phyloP scores from a whole-genome alignment of 371 early-diverging fungal species.

The Mucor velutinosus region DNA sequence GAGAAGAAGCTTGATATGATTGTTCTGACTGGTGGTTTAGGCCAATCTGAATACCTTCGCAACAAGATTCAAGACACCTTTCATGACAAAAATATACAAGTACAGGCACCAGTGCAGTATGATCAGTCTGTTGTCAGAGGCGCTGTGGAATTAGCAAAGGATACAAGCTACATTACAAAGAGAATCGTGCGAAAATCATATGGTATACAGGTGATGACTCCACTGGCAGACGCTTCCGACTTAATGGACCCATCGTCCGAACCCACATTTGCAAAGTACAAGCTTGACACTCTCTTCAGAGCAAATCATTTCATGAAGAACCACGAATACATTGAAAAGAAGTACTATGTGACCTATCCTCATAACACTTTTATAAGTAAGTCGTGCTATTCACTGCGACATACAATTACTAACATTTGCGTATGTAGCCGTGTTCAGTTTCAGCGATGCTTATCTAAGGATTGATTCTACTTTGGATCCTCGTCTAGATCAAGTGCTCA shows the following conservation, averaged over 20 bases:
- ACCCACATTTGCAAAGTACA: not conserved
- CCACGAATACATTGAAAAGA: slow-evolving; percentile 9
- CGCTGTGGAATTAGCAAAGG: slow-evolving; percentile 11
- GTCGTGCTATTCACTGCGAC: not conserved
- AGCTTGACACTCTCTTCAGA: not conserved
- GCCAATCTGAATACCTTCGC: slow-evolving; percentile 16
- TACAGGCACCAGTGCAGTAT: slow-evolving; percentile 1
- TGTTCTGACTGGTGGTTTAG: slow-evolving; percentile 17
- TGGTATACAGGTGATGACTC: slow-evolving; percentile 7
- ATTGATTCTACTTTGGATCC: not conserved
- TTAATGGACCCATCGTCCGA: not conserved
- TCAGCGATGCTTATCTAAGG: not conserved
- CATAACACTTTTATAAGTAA: slow-evolving; percentile 14
- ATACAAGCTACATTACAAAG: slow-evolving; percentile 13
- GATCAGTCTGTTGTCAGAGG: slow-evolving; percentile 18
- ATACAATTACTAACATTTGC: not conserved
- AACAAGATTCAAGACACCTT: not conserved
- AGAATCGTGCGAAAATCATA: slow-evolving; percentile 12
- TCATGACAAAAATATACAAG: not conserved
- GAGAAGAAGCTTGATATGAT: slow-evolving; percentile 10
- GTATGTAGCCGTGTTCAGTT: not conserved
- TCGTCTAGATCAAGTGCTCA: not conserved
- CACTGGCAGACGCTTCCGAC: not conserved
- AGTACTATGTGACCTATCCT: slow-evolving; percentile 7
- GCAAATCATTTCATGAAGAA: not conserved